These are phyloP conservation scores for Novymonas esmeraldas DNA, from an alignment of 208 protist species.

Conservation along the genomic window DNA sequence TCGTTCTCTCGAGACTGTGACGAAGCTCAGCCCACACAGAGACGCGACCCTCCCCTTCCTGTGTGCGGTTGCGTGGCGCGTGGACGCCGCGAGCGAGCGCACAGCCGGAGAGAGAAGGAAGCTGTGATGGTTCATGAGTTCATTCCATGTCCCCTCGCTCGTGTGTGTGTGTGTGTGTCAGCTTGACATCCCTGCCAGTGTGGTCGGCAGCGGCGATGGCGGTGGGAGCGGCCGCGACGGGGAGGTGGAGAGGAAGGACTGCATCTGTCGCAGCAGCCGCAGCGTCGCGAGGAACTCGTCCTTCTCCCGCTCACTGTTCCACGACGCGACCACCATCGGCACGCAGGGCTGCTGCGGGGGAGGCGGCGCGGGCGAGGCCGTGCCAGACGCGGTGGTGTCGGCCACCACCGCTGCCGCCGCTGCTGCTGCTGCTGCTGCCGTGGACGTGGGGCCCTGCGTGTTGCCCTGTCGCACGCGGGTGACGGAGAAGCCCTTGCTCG, in stretches of 20 bases:
- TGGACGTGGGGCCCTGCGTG: slow-evolving; percentile 7
- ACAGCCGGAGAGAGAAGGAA: too few species aligned
- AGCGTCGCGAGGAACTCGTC: slow-evolving; percentile 68
- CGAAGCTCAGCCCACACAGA: too few species aligned
- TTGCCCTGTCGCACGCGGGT: slow-evolving; percentile 48
- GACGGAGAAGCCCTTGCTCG: slow-evolving; percentile 47
- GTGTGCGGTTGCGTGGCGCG: too few species aligned
- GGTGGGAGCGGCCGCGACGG: background rate
- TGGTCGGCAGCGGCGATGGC: too few species aligned
- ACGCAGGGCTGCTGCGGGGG: slow-evolving; percentile 35
- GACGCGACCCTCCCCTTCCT: too few species aligned
- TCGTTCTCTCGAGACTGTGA: too few species aligned
- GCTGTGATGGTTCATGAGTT: too few species aligned
- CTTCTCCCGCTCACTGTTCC: slow-evolving; percentile 59
- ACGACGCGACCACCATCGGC: slow-evolving; percentile 71
- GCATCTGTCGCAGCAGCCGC: slow-evolving; percentile 39
- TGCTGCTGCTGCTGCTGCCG: background rate
- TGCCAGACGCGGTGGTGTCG: background rate
- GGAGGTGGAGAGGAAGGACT: slow-evolving; percentile 15
- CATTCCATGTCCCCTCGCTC: too few species aligned
- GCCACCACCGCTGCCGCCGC: background rate
- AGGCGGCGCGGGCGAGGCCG: background rate
- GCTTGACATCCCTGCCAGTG: too few species aligned
- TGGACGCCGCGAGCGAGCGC: too few species aligned
- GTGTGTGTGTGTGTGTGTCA: too few species aligned